A percentile compares a stretch with the other conserved stretches of the same genome.
phyloP scores from a whole-genome alignment of 805 yeast species.

The Priceomyces medius region DNA sequence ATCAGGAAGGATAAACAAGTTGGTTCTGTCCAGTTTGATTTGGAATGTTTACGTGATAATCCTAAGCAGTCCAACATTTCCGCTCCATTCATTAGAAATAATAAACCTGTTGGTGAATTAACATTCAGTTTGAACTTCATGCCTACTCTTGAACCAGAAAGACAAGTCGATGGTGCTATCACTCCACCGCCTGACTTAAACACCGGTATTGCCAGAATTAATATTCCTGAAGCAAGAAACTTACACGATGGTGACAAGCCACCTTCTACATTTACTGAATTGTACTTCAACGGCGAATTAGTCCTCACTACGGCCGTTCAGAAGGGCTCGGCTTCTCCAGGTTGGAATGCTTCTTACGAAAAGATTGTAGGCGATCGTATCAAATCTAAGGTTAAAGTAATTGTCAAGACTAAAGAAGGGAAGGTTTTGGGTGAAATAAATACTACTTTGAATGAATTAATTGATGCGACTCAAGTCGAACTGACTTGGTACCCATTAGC shows the following conservation, averaged over 20 bases:
- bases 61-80: slow-evolving; percentile 48
- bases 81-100: slow-evolving; percentile 71
- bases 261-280: slow-evolving; percentile 65
- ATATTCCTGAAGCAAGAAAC: slow-evolving; percentile 62
- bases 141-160: slow-evolving; percentile 65
- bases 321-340: slow-evolving; percentile 64
- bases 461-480: slow-evolving; percentile 77
- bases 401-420: slow-evolving; percentile 62
- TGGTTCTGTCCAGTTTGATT: slow-evolving; percentile 74
- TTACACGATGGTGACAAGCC: slow-evolving; percentile 42
- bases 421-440: slow-evolving; percentile 59
- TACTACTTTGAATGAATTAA: slow-evolving; percentile 58
- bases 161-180: slow-evolving; percentile 75
- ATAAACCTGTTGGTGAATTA: slow-evolving; percentile 77
- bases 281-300: slow-evolving; percentile 61
- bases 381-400: slow-evolving; percentile 63
- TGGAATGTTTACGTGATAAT: slow-evolving; percentile 61
- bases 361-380: slow-evolving; percentile 71
- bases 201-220: slow-evolving; percentile 83
- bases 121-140: slow-evolving; percentile 68
- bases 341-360: slow-evolving; percentile 63
- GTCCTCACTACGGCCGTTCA: slow-evolving; percentile 56
- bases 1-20: slow-evolving; percentile 74
- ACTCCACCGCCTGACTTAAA: slow-evolving; percentile 89
- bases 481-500: slow-evolving; percentile 74